Conservation (phyloP, 1,139 yeast species). For the Blastobotrys malaysiensis region DNA sequence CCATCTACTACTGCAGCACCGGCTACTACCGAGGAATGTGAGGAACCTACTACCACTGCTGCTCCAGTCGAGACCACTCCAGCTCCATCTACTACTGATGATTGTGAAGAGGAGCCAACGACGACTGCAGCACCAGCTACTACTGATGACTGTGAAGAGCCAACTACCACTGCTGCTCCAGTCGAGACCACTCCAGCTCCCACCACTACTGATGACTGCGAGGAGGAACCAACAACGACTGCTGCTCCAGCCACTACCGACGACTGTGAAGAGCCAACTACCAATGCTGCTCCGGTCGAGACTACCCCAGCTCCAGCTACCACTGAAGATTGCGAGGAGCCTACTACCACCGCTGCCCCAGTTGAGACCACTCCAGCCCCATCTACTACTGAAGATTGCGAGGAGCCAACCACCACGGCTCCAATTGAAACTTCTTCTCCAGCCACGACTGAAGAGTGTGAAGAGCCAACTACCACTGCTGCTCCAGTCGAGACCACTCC, state of each 20-base stretch:
- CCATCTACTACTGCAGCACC: too few species aligned
- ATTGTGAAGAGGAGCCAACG: too few species aligned
- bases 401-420: background rate
- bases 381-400: background rate
- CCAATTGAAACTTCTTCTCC: background rate
- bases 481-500: background rate
- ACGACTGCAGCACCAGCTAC: too few species aligned
- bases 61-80: too few species aligned
- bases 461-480: background rate
- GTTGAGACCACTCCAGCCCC: background rate
- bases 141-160: too few species aligned
- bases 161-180: too few species aligned
- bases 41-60: too few species aligned
- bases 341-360: background rate
- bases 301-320: background rate
- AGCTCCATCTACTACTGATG: too few species aligned
- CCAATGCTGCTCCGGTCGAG: background rate
- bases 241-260: background rate
- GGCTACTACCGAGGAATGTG: too few species aligned
- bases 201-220: background rate
- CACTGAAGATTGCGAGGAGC: background rate
- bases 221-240: constrained; percentile 2
- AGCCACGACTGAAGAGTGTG: background rate
- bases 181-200: background rate
- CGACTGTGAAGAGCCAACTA: background rate